Evolutionary conservation across 768 basidiomycete species (phyloP), one percentile per base, ranked within the genome.

Genomic region (Russula ochroleuca): DNA sequence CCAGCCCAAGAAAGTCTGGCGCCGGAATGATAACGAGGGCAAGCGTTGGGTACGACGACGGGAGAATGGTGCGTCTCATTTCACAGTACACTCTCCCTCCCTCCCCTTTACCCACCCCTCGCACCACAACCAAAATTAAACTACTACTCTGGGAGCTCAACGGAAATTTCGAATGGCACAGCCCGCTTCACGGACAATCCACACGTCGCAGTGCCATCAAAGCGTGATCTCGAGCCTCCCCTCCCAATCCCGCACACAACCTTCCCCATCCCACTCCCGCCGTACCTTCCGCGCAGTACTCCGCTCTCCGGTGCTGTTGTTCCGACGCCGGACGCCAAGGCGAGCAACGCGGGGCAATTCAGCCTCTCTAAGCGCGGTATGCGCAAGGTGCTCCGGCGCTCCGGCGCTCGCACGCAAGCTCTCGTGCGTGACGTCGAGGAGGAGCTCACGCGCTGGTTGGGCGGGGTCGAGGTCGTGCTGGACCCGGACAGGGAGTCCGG

Each of bases 1-100:
- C 7, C 57, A 67, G 1, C 49, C 67, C 28, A 83, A 76, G 74
- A 83, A 80, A 69, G 78, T 75, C 43, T 71, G 67, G 61, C 76
- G 70, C 56, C 75, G 85, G 57, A 81, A 81, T 61, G 84, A 85
- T 55, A 85, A 83, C 56, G 87, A 90, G 66, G 91, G 91, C 40
- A 92, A 88, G 73, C 85, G 88, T 38, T 90, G 86, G 85, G 74
- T 84, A 5, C 76, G 88, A 67, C 81, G 91, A 21, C 88, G 84
- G 69, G 89, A 91, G 68, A 92, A 92, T 59, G 85, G 90, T 90
- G 52, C 57, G 80, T 74, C 53, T 48, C 55, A 21, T 50, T 38
- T 25, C 11, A 41, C 31, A 8, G 14, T 35, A 15, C 43, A 33
- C n/a, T 11, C 31, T 14, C 10, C 7, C 48, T 25, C 47, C 47